Evolutionary conservation across 129 eudicot genomes (phyloP), one percentile per base, ranked within the genome.

Genomic region (Escallonia herrerae): DNA sequence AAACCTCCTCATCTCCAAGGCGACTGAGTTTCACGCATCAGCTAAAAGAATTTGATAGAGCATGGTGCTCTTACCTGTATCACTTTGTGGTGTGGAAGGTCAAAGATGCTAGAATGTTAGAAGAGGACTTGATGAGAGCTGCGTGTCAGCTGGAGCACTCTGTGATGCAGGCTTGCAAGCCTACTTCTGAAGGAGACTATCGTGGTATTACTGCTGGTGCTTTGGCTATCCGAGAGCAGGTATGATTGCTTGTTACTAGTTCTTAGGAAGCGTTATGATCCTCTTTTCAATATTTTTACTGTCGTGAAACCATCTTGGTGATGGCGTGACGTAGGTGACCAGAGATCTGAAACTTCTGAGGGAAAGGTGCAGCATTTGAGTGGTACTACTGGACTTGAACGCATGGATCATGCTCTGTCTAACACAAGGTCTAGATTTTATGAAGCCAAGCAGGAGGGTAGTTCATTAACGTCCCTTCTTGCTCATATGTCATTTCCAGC

Each of bases 71-170:
- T 42, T 72, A 72, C 40, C 43, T 72, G 64, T 8, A 63, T 43
- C 33, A 14, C 49, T 72, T 72, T 63, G 76, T 72, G 57, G 33
- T n/a, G 40, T 72, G 82, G 82, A 78, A 78, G 50, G 74, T 72
- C 14, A 72, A 78, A 62, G 82, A 78, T 67, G 77, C 66, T 8
- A 66, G 58, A 41, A 49, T 59, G 15, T 48, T 78, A 13, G 82
- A 78, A 40, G 62, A 72, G 56, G 82, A 78, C 56, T 72, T 78
- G 64, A 57, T 78, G 15, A 67, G 65, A 61, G 78, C 82, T 67
- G 78, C 82, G 6, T 61, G 66, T 58, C 74, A 77, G n/a, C 22
- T 78, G 60, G 82, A 78, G 73, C 74, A 62, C 13, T 65, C 73
- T 10, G 60, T 66, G 73, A 67, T 72, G 55, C 70, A 66, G 45